Base-by-base conservation (phyloP, 305 asterid genomes). In the Striga hermonthica region DNA sequence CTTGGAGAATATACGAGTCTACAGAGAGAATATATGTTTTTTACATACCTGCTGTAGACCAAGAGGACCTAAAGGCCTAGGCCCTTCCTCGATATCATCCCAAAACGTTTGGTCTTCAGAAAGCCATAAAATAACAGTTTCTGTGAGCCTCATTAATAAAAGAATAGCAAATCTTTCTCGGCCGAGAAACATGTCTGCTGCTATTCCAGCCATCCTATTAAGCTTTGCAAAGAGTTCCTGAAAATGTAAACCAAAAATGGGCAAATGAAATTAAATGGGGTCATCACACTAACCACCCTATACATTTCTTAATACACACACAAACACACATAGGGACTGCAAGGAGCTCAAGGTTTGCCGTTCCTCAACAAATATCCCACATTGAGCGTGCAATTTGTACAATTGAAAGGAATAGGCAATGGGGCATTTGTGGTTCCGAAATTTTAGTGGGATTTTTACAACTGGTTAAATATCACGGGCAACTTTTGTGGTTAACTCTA, bases 31-130 rank as follows among this genome's bases (percentile, higher is more conserved):
- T 47, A 47, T 13, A 5, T 0, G 1, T 22, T 22, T 22, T 22
- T 22, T 22, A 22, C 31, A 40, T 60, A 91, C 98, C 96, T 89
- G 95, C 75, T 84, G 96, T 73, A 91, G 96, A n/a, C 95, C 96
- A 22, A 86, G 79, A 35, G 96, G 95, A 54, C 95, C 92, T 44
- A 91, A 62, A n/a, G 83, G 81, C 47, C 47, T 75, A 49, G 71
- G 77, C 52, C 81, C 95, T 15, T 77, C 76, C 68, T 91, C 95
- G 53, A 91, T 81, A 69, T 87, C 98, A 50, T 91, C 95, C 98
- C 95, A 91, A 57, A 91, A 91, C 82, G 59, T 72, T 66, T 87
- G 95, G 78, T 91, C 96, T 69, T 91, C 95, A 63, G 95, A 91
- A 67, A 91, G 88, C 95, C 98, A 89, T 0, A 91, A 77, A 64